Conservation (phyloP, 2,329 filamentous ascomycete species). For the Penicillium frequentans region DNA sequence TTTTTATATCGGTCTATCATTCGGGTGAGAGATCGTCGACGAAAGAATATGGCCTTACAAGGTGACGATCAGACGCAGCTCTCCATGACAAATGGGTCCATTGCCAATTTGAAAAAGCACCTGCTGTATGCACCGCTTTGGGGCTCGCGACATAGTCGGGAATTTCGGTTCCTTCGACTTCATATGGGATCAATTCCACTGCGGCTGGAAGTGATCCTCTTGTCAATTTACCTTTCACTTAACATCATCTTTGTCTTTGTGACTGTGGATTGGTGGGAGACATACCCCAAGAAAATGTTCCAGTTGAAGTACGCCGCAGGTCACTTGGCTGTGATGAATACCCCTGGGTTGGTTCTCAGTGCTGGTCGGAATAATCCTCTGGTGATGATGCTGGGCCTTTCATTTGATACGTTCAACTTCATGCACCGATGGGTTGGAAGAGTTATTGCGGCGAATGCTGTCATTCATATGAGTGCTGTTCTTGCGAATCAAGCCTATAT, state of each 20-base stretch:
- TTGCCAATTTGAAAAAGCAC: conserved; percentile 38
- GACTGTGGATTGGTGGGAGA: conserved; percentile 34
- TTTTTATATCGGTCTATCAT: conserved; percentile 26
- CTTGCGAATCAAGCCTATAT: conserved; percentile 21
- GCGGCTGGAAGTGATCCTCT: conserved; percentile 68
- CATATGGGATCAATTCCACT: conserved; percentile 73
- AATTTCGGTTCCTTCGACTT: conserved; percentile 64
- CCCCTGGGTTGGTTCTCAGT: conserved; percentile 82
- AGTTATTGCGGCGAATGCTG: conserved; percentile 64
- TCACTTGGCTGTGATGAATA: conserved; percentile 78
- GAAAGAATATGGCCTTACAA: conserved; percentile 19
- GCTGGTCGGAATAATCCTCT: conserved; percentile 90
- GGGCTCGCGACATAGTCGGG: conserved; percentile 70
- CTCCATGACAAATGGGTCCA: conserved; percentile 11
- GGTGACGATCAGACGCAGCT: conserved; percentile 24
- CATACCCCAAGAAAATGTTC: conserved; percentile 30
- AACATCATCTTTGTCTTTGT: conserved; percentile 70
- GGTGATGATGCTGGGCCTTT: conserved; percentile 74
- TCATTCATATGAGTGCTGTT: conserved; percentile 61
- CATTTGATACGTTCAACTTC: conserved; percentile 93
- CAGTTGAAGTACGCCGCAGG: conserved; percentile 76
- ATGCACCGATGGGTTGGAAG: conserved; percentile 80
- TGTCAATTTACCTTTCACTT: conserved; percentile 63
- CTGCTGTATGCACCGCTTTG: conserved; percentile 63
- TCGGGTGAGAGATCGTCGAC: conserved; percentile 25